These are phyloP conservation scores for Apostasia ramifera DNA, from an alignment of 106 monocot species.

Conservation along the genomic window DNA sequence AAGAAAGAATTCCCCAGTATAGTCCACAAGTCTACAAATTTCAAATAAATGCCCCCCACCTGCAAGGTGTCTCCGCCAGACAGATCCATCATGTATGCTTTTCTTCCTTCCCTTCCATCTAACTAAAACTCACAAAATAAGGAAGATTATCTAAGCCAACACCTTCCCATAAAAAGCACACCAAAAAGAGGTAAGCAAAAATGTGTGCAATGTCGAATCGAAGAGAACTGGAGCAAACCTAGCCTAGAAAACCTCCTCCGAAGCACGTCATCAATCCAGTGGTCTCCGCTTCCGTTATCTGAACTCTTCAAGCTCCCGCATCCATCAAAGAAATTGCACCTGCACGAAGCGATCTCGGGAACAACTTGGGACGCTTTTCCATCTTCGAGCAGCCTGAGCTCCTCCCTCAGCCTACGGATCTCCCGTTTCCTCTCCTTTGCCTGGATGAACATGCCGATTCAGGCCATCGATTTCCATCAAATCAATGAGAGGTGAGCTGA, in stretches of 20 bases:
- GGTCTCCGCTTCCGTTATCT: conserved; percentile 10
- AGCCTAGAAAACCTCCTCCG: conserved; percentile 78
- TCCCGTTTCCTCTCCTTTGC: conserved; percentile 87
- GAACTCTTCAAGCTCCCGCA: conserved; percentile 25
- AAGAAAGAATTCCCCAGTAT: too few relatives aligned
- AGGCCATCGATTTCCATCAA: neutral
- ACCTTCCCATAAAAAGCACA: neutral
- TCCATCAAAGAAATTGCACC: conserved; percentile 88
- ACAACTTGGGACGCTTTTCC: conserved; percentile 20
- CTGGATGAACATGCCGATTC: conserved; percentile 22
- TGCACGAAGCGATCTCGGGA: conserved; percentile 57
- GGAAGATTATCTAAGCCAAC: neutral
- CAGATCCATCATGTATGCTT: conserved; percentile 42
- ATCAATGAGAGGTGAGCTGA: neutral
- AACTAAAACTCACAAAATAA: conserved; percentile 36
- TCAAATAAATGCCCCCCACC: conserved; percentile 20
- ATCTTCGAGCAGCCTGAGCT: conserved; percentile 85
- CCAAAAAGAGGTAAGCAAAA: neutral
- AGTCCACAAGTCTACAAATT: too few relatives aligned
- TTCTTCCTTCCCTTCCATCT: conserved; percentile 67
- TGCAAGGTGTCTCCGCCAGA: conserved; percentile 23
- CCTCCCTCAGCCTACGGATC: conserved; percentile 61
- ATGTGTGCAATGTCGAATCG: neutral
- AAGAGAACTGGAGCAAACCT: conserved; percentile 25
- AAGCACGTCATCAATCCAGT: conserved; percentile 81